Evolutionary conservation across 2,329 filamentous ascomycete genomes (phyloP), one percentile per base, ranked within the genome.

Genomic region (Macrophomina phaseolina): DNA sequence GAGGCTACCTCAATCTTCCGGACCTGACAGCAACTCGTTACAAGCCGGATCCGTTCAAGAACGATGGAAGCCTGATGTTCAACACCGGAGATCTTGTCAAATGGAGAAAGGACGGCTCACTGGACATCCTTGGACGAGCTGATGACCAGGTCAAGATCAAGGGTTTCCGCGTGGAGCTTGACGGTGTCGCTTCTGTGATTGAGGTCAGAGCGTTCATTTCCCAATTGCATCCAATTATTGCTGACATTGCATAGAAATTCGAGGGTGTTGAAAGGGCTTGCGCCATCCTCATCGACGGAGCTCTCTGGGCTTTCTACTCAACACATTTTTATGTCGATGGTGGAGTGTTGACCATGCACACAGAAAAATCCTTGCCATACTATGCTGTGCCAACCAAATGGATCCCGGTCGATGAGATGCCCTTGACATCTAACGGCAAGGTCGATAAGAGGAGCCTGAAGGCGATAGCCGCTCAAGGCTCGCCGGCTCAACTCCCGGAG

Each of bases 101-200:
- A 12, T 88, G 86, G 86, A 79, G 80, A 45, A 72, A 78, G 2
- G 82, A 86, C 70, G 86, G 87, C 11, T 81, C 80, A 32, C 78
- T 89, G 45, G 81, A 86, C 51, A 85, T 84, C 28, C 81, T 87
- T 40, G 86, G 87, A 3, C 82, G 86, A 42, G 80, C 80, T n/a
- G 87, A 89, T 70, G 86, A 88, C 68, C 87, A 89, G 71, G 84
- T 89, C 67, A 89, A 89, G 75, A 82, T 89, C 72, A 86, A 87
- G 81, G 86, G 86, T 7, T 88, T 88, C 72, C 84, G 87, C 30
- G 84, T 89, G 53, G 86, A 89, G 73, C 82, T 89, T 9, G 86
- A 88, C 65, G 85, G 86, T 42, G 82, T 89, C 34, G 81, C 85
- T 1, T 76, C 56, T 11, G 40, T 46, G 8, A 60, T 64, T 36